A percentile compares a stretch with the other conserved stretches of the same genome.
Evolutionary conservation across 164 flowering plant species (phyloP).

Genomic region (Annona squamosa): DNA sequence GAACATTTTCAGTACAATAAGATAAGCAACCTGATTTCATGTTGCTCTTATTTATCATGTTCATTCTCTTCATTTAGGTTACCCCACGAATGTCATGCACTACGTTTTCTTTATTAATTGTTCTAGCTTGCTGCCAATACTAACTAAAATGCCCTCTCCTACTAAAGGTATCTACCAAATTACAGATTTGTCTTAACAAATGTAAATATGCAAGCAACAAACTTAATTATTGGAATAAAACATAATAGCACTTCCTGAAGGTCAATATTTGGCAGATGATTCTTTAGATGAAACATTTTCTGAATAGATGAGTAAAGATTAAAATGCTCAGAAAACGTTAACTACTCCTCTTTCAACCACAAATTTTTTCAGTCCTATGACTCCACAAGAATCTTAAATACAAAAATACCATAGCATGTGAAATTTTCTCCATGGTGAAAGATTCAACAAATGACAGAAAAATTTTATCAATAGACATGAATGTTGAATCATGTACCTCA

Average conservation of each 20-base stretch:
- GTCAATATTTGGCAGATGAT: background rate
- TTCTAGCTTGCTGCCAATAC: too few species aligned
- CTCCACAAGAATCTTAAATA: background rate
- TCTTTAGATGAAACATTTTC: too few species aligned
- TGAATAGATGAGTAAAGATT: background rate
- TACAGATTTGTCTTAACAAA: background rate
- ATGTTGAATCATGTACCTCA: conserved; percentile 54
- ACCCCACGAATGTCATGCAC: too few species aligned
- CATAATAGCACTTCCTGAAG: background rate
- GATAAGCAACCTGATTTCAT: too few species aligned
- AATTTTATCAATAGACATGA: background rate
- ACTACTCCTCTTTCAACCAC: background rate
- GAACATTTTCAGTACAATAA: too few species aligned
- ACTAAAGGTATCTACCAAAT: too few species aligned
- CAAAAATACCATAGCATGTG: background rate
- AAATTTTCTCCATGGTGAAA: background rate
- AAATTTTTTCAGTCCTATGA: background rate
- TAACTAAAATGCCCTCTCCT: too few species aligned
- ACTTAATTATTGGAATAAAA: background rate
- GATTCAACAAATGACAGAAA: background rate
- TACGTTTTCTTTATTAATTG: too few species aligned
- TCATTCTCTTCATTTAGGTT: too few species aligned
- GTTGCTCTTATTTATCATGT: too few species aligned
- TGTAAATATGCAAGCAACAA: background rate
- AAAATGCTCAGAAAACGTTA: background rate